Base-by-base conservation (phyloP, 2,329 filamentous ascomycete genomes). In the Colletotrichum euphorbiae region DNA sequence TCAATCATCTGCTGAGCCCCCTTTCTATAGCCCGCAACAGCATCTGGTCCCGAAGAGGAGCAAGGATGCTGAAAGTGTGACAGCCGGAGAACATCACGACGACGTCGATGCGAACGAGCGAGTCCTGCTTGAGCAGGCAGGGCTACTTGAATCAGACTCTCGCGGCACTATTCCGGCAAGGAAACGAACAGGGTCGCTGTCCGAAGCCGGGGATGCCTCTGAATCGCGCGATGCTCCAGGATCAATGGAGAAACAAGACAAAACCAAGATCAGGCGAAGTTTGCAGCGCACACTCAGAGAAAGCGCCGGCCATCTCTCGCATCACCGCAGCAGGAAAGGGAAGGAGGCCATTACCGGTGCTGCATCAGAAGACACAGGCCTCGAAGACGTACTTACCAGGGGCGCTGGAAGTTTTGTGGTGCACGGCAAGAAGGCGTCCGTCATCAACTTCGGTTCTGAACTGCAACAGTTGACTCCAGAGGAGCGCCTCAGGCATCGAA, bases 391-490 rank as follows among this genome's bases (percentile, higher is more conserved):
- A 11, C 84, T 99, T 12, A 84, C 91, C 6, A 89, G 96, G 54
- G 91, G 91, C 12, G 89, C 92, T 12, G 93, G 93, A 5, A 97
- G 93, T 74, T 99, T 99, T 78, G 97, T 96, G 4, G 90, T 99
- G 4, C 96, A 99, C 75, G 95, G 96, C 69, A 99, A 98, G 83
- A 98, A 99, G 79, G 96, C 96, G 3, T 97, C 94, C 1, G 93
- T 99, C 63, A 93, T 99, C 72, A 97, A 93, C n/a, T 97, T 99
- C 76, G 94, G 94, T 8, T 90, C 90, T n/a, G 95, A 97, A 73
- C 90, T 97, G 82, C 91, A 95, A 74, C 91, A 87, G 67, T 88
- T 94, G 79, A 86, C 90, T 1, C 85, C 89, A 0, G 92, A 95
- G 69, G 91, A 94, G 74, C 89, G 90, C 42, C 80, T 93, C 46